phyloP scores from a whole-genome alignment of 2,329 filamentous ascomycete species.

The Erysiphe pulchra region DNA sequence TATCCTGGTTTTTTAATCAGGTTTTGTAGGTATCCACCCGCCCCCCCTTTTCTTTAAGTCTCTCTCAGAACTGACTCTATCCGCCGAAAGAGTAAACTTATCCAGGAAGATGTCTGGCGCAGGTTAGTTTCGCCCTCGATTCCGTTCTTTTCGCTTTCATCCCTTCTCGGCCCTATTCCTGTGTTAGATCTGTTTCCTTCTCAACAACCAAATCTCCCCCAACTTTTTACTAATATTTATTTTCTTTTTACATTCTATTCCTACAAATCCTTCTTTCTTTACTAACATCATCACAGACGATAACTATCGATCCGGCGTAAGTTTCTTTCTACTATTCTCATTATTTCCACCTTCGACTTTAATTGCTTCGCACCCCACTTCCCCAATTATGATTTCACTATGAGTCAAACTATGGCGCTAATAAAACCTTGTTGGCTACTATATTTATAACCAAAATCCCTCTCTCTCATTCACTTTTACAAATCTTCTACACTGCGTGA shows the following conservation, averaged over 20 bases:
- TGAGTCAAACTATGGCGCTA: neutral
- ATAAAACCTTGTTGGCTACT: neutral
- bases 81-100: constrained; percentile 2
- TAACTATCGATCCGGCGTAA: constrained; percentile 6
- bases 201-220: neutral
- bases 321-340: constrained; percentile 1
- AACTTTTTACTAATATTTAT: neutral
- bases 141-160: constrained; percentile 1
- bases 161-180: neutral
- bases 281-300: constrained; percentile 6
- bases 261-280: neutral
- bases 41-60: constrained; percentile 1
- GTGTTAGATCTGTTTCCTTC: neutral
- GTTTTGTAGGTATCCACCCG: constrained; percentile 2
- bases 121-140: constrained; percentile 4
- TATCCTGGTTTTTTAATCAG: constrained; percentile 3
- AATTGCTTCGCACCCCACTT: neutral
- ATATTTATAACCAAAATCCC: neutral
- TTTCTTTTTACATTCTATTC: neutral
- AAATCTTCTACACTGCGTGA: neutral
- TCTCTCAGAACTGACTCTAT: constrained; percentile 1
- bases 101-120: constrained; percentile 6
- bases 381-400: neutral
- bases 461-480: neutral
- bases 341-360: neutral